A percentile compares a stretch with the other conserved stretches of the same genome.
Evolutionary conservation across 208 protist species (phyloP).

Genomic region (Kentomonas sorsogonicus): DNA sequence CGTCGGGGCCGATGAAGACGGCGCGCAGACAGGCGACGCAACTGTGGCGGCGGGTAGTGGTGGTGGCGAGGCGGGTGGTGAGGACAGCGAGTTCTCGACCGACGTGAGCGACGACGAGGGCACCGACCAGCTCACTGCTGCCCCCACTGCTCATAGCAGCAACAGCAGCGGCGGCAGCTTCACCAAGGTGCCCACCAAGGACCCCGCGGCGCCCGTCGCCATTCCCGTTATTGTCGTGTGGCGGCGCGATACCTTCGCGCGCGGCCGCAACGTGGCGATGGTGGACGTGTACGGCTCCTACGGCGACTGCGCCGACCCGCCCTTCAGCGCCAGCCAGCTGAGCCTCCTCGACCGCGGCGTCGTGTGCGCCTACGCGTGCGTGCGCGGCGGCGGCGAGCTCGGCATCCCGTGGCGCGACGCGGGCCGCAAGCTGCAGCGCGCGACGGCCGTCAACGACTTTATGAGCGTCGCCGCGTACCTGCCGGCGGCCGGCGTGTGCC

Average conservation of each 20-base stretch:
- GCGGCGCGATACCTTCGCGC: conserved; percentile 2
- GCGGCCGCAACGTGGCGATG: conserved; percentile 29
- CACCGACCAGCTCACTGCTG: too few relatives aligned
- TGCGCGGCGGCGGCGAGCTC: conserved; percentile 88
- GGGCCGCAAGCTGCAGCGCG: conserved; percentile 43
- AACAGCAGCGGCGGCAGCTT: neutral
- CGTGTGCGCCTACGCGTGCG: conserved; percentile 57
- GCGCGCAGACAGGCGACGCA: too few relatives aligned
- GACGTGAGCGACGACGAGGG: too few relatives aligned
- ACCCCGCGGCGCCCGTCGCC: conserved; percentile 11
- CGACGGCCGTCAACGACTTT: conserved; percentile 82
- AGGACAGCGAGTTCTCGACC: too few relatives aligned
- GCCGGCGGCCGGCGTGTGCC: conserved; percentile 43
- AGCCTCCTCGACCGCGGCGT: conserved; percentile 75
- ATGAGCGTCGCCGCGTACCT: conserved; percentile 55
- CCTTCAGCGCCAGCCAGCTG: conserved; percentile 49
- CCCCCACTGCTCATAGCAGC: neutral
- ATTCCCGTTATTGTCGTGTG: conserved; percentile 53
- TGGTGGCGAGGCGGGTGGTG: too few relatives aligned
- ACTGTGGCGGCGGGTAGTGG: too few relatives aligned
- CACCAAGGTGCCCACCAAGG: conserved; percentile 16
- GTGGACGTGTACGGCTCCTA: conserved; percentile 77
- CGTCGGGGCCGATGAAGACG: too few relatives aligned
- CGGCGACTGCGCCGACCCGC: conserved; percentile 51
- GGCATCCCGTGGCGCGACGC: conserved; percentile 66